Base-by-base conservation (phyloP, 2,329 filamentous ascomycete species). In the Botrytis fragariae region DNA sequence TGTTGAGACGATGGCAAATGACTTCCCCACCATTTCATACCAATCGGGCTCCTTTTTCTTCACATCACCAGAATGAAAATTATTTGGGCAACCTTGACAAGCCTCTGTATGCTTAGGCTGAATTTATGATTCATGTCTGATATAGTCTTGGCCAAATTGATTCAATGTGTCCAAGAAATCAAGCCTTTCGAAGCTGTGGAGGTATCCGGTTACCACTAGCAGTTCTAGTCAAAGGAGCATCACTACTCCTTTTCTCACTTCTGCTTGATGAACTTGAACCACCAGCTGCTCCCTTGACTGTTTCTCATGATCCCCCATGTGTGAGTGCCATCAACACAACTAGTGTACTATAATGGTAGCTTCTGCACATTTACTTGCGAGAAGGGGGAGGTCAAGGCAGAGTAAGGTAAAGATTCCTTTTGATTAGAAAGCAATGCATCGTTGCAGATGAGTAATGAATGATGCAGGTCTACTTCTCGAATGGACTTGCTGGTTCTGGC, bases 261-360 rank as follows among this genome's bases (percentile, higher is more conserved):
- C 25, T 62, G 60, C 22, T 62, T 62, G 25, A 62, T 62, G 35
- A n/a, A 42, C 35, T 42, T 62, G 35, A 32, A 18, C 25, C 60
- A 5, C 35, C 81, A 71, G 79, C 76, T 69, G 79, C 74, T 32
- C 79, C 78, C 82, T 85, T 89, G 69, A 85, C 85, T 44, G 86
- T 86, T 79, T 87, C 82, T 22, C 48, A 29, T 68, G 10, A 35
- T 20, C 39, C 10, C n/a, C 18, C 16, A 32, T 42, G 35, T 54
- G 35, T 29, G 16, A 54, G 25, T 68, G 22, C 25, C 64, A 39
- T 29, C 18, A 16, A 32, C 18, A 22, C 48, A 57, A 57, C n/a
- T 57, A 32, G 18, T 42, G 48, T 42, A 57, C 48, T 44, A 48
- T 10, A 18, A 37, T 57, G 29, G 14, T n/a, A 51, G 42, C 39